Evolutionary conservation across 2,329 filamentous ascomycete genomes (phyloP).

Genomic region (Talaromyces sp.): DNA sequence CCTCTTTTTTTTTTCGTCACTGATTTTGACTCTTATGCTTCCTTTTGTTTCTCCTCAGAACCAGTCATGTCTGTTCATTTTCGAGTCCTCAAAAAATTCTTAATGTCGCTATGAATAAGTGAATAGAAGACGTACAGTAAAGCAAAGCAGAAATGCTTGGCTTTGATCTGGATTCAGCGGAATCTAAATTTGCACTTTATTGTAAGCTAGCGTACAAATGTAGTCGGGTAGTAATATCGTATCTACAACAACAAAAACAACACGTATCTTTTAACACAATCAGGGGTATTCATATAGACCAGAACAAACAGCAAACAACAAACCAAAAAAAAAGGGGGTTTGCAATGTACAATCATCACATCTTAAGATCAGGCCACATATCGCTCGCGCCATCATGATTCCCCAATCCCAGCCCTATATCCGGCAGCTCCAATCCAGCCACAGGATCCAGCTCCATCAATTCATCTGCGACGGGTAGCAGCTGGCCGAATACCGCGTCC

Average conservation of each 20-base stretch:
- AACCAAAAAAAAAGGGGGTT: neutral
- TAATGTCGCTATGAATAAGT: conserved; percentile 15
- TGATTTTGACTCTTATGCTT: neutral
- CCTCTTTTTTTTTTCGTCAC: neutral
- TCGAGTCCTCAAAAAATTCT: neutral
- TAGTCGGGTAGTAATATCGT: neutral
- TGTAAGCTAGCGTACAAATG: neutral
- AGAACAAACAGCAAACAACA: neutral
- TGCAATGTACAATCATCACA: neutral
- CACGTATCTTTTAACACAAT: neutral
- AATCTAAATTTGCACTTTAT: neutral
- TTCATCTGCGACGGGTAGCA: conserved; percentile 39
- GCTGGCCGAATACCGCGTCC: conserved; percentile 45
- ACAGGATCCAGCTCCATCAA: conserved; percentile 39
- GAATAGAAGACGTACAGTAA: conserved; percentile 15
- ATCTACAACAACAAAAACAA: neutral
- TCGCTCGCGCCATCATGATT: neutral
- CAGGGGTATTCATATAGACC: neutral
- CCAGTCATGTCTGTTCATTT: conserved; percentile 5
- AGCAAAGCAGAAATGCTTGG: neutral
- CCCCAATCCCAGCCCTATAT: conserved; percentile 15
- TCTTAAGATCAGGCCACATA: neutral
- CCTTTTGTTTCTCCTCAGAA: neutral
- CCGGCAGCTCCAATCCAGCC: conserved; percentile 27
- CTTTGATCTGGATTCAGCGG: neutral